Evolutionary conservation across 495 filamentous ascomycete species (phyloP), one percentile per base, ranked within the genome.

Genomic region (Annulohypoxylon moriforme): DNA sequence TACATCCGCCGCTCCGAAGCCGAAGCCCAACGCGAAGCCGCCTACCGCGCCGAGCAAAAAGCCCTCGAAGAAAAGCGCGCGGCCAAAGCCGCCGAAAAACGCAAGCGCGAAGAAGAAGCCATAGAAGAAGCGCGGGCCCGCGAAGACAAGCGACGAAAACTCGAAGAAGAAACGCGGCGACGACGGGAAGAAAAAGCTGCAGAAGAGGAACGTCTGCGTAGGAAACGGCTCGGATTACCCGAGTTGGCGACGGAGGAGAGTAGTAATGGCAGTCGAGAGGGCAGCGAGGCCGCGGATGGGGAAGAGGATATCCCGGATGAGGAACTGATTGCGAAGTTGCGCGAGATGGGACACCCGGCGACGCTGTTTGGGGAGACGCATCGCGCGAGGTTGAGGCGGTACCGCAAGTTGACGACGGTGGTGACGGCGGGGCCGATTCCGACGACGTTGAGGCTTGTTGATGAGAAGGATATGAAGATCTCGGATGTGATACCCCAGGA

Each of bases 31-130:
- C 93, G 96, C 59, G 79, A 91, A 73, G 89, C 90, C 34, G 88
- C 90, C 71, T 98, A 99, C 84, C 84, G 89, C 7, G 89, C 90
- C 36, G 91, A 95, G 69, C 94, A 98, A 77, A 85, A 86, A 42
- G 84, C 84, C 0, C 82, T 92, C 59, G 90, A 91, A 38, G 84
- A 81, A 18, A 89, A 90, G 69, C 91, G 92, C 46, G 87, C 90
- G 55, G 88, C 89, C 33, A 88, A 87, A 36, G 82, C 87, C 0
- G 83, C 85, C 8, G 86, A 90, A 67, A 98, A 98, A 80, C 93
- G 94, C 60, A 94, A 94, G 80, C 85, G 87, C n/a, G 94, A 98
- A 55, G 95, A 97, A 18, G 96, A 97, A 20, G 93, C 93, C 57
- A 87, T 89, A 3, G 84, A 87, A 18, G 89, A 90, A 36, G 85